phyloP scores from a whole-genome alignment of 306 rosid genomes.

The Vigna nakashimae region DNA sequence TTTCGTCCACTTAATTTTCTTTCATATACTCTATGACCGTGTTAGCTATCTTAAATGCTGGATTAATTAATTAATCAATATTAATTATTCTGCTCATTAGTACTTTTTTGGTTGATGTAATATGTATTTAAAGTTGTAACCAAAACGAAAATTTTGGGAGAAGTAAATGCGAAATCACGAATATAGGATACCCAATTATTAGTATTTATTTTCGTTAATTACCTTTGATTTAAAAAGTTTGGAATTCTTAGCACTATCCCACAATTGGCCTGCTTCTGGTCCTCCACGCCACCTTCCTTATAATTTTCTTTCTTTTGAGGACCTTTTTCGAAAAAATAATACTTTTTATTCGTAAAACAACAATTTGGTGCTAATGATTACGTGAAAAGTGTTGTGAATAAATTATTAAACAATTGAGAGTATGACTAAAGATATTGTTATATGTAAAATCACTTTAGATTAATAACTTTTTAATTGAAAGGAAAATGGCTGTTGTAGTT shows the following conservation, averaged over 20 bases:
- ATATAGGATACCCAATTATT: neutral
- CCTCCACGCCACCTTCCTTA: constrained; percentile 29
- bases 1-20: constrained; percentile 8
- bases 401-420: neutral
- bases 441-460: too few relatives aligned
- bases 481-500: too few relatives aligned
- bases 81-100: neutral
- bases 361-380: neutral
- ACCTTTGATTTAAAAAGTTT: neutral
- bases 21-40: neutral
- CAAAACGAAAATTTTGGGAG: neutral
- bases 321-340: neutral
- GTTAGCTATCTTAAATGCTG: neutral
- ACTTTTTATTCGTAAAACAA: constrained; percentile 9
- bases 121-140: neutral
- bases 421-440: neutral
- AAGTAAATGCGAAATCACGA: neutral
- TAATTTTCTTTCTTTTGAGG: constrained; percentile 4
- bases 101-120: neutral
- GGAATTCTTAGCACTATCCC: constrained; percentile 23
- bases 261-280: constrained; percentile 35
- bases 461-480: too few relatives aligned
- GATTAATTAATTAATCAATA: too few relatives aligned
- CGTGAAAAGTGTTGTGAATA: neutral
- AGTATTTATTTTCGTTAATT: neutral